These are phyloP conservation scores for Phyllosticta citrichinensis DNA, from an alignment of 2,329 filamentous ascomycete genomes.

Conservation along the genomic window DNA sequence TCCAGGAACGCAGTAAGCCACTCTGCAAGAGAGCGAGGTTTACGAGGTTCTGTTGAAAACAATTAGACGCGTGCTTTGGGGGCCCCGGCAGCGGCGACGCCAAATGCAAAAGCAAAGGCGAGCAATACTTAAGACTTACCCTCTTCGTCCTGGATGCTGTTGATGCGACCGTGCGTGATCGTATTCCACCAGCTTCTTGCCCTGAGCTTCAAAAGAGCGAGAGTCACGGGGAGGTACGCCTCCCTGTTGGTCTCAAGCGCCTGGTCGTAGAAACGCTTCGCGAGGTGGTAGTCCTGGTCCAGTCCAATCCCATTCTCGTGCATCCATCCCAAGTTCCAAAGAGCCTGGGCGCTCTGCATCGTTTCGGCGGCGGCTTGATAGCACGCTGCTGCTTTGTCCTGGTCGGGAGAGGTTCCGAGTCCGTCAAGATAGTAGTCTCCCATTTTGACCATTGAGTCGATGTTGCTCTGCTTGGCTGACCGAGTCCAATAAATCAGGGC, in stretches of 20 bases:
- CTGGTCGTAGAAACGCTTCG: constrained; percentile 91
- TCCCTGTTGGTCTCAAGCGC: constrained; percentile 84
- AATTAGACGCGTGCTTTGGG: not conserved
- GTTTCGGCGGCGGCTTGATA: constrained; percentile 89
- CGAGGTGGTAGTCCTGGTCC: constrained; percentile 91
- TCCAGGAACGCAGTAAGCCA: constrained; percentile 83
- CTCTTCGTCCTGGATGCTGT: constrained; percentile 83
- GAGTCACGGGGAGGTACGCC: constrained; percentile 83
- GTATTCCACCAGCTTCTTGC: constrained; percentile 89
- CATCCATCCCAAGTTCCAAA: constrained; percentile 99
- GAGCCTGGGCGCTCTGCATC: constrained; percentile 82
- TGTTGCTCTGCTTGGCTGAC: constrained; percentile 84
- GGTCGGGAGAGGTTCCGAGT: constrained; percentile 57
- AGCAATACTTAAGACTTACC: constrained; percentile 37
- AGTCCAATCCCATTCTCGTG: constrained; percentile 93
- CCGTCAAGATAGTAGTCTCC: constrained; percentile 92
- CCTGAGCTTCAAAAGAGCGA: constrained; percentile 78
- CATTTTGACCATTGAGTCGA: constrained; percentile 94
- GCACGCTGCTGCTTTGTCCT: constrained; percentile 83
- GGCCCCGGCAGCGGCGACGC: not conserved
- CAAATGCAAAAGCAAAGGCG: not conserved
- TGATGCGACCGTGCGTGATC: constrained; percentile 78
- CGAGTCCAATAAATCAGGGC: constrained; percentile 92
- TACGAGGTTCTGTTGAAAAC: constrained; percentile 47
- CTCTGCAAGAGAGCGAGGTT: constrained; percentile 69